phyloP scores from a whole-genome alignment of 768 basidiomycete genomes.

The Termitomyces sp. region DNA sequence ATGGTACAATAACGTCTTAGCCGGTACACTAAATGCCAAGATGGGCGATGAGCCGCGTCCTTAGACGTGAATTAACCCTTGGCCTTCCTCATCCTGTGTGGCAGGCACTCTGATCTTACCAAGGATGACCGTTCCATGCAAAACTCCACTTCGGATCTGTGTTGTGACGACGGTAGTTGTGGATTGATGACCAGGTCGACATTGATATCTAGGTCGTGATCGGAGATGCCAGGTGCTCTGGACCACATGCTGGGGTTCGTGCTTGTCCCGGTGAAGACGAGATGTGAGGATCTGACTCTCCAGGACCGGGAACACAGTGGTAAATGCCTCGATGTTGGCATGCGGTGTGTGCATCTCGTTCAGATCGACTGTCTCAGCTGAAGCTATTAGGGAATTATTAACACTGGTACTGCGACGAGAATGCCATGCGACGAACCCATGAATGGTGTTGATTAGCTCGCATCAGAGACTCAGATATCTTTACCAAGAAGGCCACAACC shows the following conservation, averaged over 20 bases:
- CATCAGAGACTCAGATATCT: too few relatives aligned
- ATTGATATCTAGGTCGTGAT: constrained; percentile 46
- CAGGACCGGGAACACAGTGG: constrained; percentile 45
- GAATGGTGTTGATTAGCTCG: too few relatives aligned
- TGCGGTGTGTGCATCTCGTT: constrained; percentile 58
- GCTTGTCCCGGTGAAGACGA: constrained; percentile 65
- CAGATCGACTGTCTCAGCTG: constrained; percentile 49
- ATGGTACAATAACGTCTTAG: too few relatives aligned
- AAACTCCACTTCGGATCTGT: constrained; percentile 45
- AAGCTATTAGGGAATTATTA: constrained; percentile 35
- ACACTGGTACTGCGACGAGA: background rate
- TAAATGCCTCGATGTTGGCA: constrained; percentile 60
- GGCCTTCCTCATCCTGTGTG: constrained; percentile 54
- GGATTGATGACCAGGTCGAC: constrained; percentile 28
- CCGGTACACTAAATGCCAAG: too few relatives aligned
- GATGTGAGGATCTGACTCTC: constrained; percentile 63
- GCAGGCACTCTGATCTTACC: constrained; percentile 74
- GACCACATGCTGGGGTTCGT: constrained; percentile 75
- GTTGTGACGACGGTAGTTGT: background rate
- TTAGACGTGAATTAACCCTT: too few relatives aligned
- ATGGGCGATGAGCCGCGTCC: too few relatives aligned
- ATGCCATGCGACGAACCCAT: background rate
- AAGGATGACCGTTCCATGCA: constrained; percentile 66
- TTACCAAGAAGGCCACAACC: too few relatives aligned
- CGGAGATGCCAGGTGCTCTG: constrained; percentile 45